Conservation (phyloP, 768 basidiomycete species). For the Leccinum uliginosum region DNA sequence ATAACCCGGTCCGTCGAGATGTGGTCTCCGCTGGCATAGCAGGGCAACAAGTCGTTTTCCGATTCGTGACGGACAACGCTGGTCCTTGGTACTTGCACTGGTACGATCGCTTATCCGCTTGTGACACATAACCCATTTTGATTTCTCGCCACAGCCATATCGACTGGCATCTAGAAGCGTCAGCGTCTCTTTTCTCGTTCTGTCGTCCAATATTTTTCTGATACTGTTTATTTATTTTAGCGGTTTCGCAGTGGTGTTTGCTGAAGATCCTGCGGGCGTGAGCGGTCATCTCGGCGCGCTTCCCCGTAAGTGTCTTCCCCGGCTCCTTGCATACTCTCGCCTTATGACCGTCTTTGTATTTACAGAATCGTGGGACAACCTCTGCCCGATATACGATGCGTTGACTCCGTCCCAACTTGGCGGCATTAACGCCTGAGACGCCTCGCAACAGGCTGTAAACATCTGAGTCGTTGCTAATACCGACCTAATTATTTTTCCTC, state of each 20-base stretch:
- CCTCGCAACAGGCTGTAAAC: slow-evolving; percentile 18
- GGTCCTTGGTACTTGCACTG: slow-evolving; percentile 54
- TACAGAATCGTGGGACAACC: slow-evolving; percentile 22
- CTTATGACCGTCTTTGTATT: not conserved
- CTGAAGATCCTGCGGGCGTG: slow-evolving; percentile 22
- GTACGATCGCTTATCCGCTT: slow-evolving; percentile 8
- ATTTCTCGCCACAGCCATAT: slow-evolving; percentile 19
- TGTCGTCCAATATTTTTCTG: not conserved
- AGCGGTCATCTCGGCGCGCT: slow-evolving; percentile 10
- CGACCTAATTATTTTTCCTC: slow-evolving; percentile 5
- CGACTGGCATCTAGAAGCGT: slow-evolving; percentile 29
- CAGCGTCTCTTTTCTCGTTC: not conserved
- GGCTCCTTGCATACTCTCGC: not conserved
- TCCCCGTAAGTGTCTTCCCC: slow-evolving; percentile 11
- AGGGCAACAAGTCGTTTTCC: slow-evolving; percentile 45
- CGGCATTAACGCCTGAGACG: slow-evolving; percentile 9
- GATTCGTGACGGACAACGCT: slow-evolving; percentile 60
- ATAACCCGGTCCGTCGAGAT: slow-evolving; percentile 35
- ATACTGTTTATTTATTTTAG: slow-evolving; percentile 3
- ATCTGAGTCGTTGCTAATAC: slow-evolving; percentile 16
- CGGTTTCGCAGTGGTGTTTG: slow-evolving; percentile 27
- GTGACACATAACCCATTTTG: not conserved
- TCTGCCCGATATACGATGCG: slow-evolving; percentile 24
- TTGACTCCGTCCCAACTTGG: slow-evolving; percentile 20
- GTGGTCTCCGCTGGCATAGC: slow-evolving; percentile 19